A percentile compares a stretch with the other conserved stretches of the same genome.
Evolutionary conservation across 257 asterid genomes (phyloP).

Genomic region (Catharanthus roseus): DNA sequence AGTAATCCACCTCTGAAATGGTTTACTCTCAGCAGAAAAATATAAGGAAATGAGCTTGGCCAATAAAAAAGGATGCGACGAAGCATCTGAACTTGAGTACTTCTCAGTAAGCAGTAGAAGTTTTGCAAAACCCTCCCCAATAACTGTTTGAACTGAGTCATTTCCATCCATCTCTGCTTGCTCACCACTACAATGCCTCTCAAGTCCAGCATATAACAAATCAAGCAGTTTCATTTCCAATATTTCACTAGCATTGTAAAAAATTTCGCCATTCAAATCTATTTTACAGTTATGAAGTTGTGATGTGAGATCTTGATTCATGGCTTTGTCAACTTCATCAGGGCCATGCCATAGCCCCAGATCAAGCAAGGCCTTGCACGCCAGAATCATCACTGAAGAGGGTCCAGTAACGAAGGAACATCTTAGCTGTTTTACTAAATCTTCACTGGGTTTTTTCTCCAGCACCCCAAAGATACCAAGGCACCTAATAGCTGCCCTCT

Average conservation of each 20-base stretch:
- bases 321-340: slow-evolving; percentile 71
- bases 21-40: slow-evolving; percentile 48
- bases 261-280: slow-evolving; percentile 30
- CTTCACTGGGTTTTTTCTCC: slow-evolving; percentile 64
- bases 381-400: slow-evolving; percentile 44
- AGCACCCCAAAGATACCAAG: slow-evolving; percentile 87
- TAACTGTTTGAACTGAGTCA: slow-evolving; percentile 55
- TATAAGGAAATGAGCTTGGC: slow-evolving; percentile 67
- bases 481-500: slow-evolving; percentile 83
- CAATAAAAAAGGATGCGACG: slow-evolving; percentile 50
- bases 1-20: slow-evolving; percentile 49
- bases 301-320: slow-evolving; percentile 47
- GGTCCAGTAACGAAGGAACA: slow-evolving; percentile 61
- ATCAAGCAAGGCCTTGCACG: slow-evolving; percentile 83
- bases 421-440: slow-evolving; percentile 67
- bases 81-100: slow-evolving; percentile 39
- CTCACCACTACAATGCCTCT: slow-evolving; percentile 45
- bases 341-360: slow-evolving; percentile 93
- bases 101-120: slow-evolving; percentile 71
- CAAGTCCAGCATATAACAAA: slow-evolving; percentile 58
- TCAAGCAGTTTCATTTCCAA: slow-evolving; percentile 60
- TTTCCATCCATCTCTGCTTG: slow-evolving; percentile 48
- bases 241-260: slow-evolving; percentile 44
- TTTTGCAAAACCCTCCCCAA: slow-evolving; percentile 93
- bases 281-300: slow-evolving; percentile 33